Evolutionary conservation across 2,329 filamentous ascomycete species (phyloP), one percentile per base, ranked within the genome.

Genomic region (Aspergillus intermedius): DNA sequence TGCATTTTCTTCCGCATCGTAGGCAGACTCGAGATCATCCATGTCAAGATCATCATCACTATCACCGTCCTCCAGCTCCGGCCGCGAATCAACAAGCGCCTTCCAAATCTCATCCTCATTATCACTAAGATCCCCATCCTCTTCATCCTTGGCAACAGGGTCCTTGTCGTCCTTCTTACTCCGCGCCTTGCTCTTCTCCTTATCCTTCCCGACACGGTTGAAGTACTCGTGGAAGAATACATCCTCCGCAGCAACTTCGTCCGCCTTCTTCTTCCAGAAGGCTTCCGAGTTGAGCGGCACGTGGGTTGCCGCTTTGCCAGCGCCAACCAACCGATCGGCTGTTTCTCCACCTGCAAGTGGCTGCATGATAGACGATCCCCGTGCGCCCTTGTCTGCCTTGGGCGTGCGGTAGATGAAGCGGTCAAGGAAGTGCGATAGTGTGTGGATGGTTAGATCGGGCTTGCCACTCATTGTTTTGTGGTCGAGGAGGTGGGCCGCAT

Each of bases 171-270:
- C 79, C 55, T 80, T 78, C 70, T 79, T 80, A 59, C 77, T 77
- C 60, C 76, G 78, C 10, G 58, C 42, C 52, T 59, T 60, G 19
- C 58, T 97, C 84, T 54, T 89, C 19, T 59, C 52, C 61, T 78
- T 77, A 57, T 75, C 79, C 68, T 83, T 89, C 54, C 83, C 82
- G 48, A 87, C 72, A 53, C 84, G 81, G 51, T 82, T 84, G 72
- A 98, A 98, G 80, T 98, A 98, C 57, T 89, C 84, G 69, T 98
- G 93, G 81, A 98, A 98, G 81, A 98, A 98, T 35, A 90, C 87
- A 65, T 98, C 93, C 56, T 98, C 91, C 0, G 84, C 88, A 3
- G 87, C 84, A 41, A 98, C 86, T 47, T 97, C 84, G 54, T 89
- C 84, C n/a, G 80, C 77, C 73, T 89, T 91, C 80, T 88, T 89